Conservation (phyloP, 441 rosid genomes). For the Populus hybrid region DNA sequence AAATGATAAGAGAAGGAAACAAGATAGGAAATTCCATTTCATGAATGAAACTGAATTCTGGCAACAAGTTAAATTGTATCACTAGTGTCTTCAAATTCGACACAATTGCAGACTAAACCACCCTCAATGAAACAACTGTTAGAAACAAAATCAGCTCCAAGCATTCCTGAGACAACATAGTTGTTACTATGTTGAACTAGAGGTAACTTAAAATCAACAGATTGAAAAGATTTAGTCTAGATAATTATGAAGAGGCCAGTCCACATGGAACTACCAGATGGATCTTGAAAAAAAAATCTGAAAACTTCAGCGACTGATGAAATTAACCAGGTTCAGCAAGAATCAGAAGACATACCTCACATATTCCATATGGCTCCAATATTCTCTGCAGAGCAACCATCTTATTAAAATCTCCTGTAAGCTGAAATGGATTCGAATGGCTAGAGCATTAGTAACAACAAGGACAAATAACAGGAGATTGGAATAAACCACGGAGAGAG, state of each 20-base stretch:
- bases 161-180: neutral
- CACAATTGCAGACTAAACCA: neutral
- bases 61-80: neutral
- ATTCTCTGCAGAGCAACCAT: constrained; percentile 80
- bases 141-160: neutral
- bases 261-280: neutral
- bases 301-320: neutral
- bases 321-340: neutral
- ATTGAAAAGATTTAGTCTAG: neutral
- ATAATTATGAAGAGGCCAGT: neutral
- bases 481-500: neutral
- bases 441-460: neutral
- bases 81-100: neutral
- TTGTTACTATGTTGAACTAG: neutral
- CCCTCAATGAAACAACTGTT: neutral
- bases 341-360: constrained; percentile 56
- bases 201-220: neutral
- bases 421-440: constrained; percentile 36
- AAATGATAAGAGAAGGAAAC: neutral
- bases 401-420: constrained; percentile 77
- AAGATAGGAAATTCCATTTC: neutral
- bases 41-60: neutral
- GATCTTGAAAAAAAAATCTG: neutral
- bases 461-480: neutral
- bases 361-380: constrained; percentile 81